These are phyloP conservation scores for Phaffomyces antillensis DNA, from an alignment of 805 yeast genomes.

Conservation along the genomic window DNA sequence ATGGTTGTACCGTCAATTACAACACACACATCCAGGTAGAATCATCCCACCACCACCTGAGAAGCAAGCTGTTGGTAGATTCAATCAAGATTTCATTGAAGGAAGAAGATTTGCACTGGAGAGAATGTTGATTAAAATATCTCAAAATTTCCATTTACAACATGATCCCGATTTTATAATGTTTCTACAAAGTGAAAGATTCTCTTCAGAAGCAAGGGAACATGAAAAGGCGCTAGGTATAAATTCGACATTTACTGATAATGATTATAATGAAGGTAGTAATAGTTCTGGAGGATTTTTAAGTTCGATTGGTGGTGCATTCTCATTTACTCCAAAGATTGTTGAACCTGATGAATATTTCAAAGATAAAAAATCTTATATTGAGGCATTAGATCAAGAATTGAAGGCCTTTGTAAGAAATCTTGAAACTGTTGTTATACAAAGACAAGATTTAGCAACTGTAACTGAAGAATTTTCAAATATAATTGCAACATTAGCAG, in stretches of 20 bases:
- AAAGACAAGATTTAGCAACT: conserved; percentile 64
- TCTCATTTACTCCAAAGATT: conserved; percentile 60
- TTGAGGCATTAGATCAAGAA: conserved; percentile 68
- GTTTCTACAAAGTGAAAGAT: conserved; percentile 71
- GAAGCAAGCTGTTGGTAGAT: conserved; percentile 87
- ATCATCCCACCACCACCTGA: conserved; percentile 95
- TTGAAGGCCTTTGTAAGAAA: conserved; percentile 62
- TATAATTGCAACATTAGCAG: conserved; percentile 54
- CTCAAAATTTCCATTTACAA: conserved; percentile 47
- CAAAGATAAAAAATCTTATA: conserved; percentile 55
- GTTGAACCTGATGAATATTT: conserved; percentile 78
- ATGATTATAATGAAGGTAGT: conserved; percentile 26
- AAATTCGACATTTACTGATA: conserved; percentile 24
- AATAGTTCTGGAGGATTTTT: conserved; percentile 47
- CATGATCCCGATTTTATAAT: conserved; percentile 69
- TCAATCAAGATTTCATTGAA: conserved; percentile 85
- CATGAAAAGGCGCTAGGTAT: conserved; percentile 48
- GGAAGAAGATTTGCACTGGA: conserved; percentile 78
- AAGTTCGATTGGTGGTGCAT: conserved; percentile 59
- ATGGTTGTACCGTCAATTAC: conserved; percentile 88
- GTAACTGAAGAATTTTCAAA: conserved; percentile 63
- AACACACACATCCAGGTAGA: conserved; percentile 80
- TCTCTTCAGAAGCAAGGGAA: conserved; percentile 64
- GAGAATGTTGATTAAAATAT: conserved; percentile 73
- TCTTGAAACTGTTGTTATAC: conserved; percentile 65